Evolutionary conservation across 305 asterid species (phyloP), one percentile per base, ranked within the genome.

Genomic region (Lippia alba): DNA sequence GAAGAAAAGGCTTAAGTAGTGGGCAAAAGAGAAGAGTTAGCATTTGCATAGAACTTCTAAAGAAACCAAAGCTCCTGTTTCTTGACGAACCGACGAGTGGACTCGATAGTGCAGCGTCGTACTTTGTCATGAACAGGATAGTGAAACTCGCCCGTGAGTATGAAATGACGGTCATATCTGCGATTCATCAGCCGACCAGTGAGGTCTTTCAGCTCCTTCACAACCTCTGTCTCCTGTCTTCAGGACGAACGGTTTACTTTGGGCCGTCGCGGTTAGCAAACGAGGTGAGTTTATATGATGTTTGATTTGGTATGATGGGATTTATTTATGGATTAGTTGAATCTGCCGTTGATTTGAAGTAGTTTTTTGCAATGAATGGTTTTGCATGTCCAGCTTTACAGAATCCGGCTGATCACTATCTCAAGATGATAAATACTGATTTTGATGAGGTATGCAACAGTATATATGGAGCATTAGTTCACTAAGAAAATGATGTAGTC

Each of bases 371-470:
- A 16, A 55, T 64, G 66, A 88, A 83, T 76, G 92, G 89, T 12
- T 84, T 81, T 56, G 65, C 85, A 45, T 85, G 91, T 64, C 86
- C 90, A 2, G 41, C 74, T 34, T 74, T 73, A 65, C 85, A 83
- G 45, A 87, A 87, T 69, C 94, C 89, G 0, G 86, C 91, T 6
- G 94, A 89, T 76, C 91, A 87, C 69, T 89, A 80, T 78, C 87
- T 89, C n/a, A 80, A 74, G 49, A 76, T 76, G 76, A 84, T 85
- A 30, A 89, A 89, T 41, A 79, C 86, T 0, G 94, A 89, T 46
- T 89, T 89, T 69, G 73, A 82, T 44, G 84, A 84, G 87, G 96
- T 84, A 61, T 0, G 70, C 8, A 19, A 17, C 20, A 18, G 4
- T 12, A 14, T 5, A 17, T 32, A 8, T 67, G 6, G 7, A 50